Conservation (phyloP, 1,139 yeast genomes). For the Zygosaccharomyces pseudobailii region DNA sequence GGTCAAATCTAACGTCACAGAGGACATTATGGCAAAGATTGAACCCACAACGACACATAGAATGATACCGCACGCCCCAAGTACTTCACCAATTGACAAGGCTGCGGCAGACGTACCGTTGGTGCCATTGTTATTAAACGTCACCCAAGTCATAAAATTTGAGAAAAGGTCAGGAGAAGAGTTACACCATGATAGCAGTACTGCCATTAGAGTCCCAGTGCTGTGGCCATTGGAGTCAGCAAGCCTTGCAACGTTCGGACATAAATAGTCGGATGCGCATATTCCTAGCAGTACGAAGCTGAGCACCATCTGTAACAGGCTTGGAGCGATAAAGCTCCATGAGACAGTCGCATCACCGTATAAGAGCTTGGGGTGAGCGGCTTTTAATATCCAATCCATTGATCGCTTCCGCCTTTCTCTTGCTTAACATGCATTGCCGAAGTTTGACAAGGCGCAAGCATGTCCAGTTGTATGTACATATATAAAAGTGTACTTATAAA, state of each 20-base stretch:
- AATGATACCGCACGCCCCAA: conserved; percentile 36
- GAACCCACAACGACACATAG: conserved; percentile 35
- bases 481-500: background rate
- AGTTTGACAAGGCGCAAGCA: background rate
- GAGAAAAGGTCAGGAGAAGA: conserved; percentile 89
- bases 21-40: conserved; percentile 29
- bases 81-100: conserved; percentile 80
- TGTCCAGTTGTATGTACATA: background rate
- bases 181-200: conserved; percentile 82
- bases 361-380: conserved; percentile 29
- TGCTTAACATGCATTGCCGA: background rate
- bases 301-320: conserved; percentile 22
- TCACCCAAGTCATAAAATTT: conserved; percentile 45
- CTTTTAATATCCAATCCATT: conserved; percentile 19
- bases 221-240: conserved; percentile 20
- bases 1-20: conserved; percentile 18
- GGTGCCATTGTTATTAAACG: conserved; percentile 47
- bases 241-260: conserved; percentile 32
- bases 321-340: conserved; percentile 19
- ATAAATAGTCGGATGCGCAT: conserved; percentile 34
- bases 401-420: background rate
- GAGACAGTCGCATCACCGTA: conserved; percentile 21
- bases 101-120: conserved; percentile 45
- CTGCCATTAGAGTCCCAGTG: conserved; percentile 30
- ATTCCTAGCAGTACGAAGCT: conserved; percentile 31